These are phyloP conservation scores for Mesembryanthemum crystallinum DNA, from an alignment of 148 eudicot genomes.

Conservation along the genomic window DNA sequence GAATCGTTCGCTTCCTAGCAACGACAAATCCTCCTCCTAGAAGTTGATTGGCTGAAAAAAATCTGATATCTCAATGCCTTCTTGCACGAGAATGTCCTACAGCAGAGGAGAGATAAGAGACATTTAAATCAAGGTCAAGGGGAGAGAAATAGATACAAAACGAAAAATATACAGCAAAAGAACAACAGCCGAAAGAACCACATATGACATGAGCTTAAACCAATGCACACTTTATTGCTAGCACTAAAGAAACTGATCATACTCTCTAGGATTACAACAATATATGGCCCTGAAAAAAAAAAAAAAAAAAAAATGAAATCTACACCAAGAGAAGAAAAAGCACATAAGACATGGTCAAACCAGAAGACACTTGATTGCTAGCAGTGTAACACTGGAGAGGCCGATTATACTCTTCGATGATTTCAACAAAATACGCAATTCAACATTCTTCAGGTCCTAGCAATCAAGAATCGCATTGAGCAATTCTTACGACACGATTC, in stretches of 20 bases:
- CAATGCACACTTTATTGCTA: too few species aligned
- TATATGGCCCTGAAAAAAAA: too few species aligned
- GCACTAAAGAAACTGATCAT: too few species aligned
- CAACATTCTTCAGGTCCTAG: neutral
- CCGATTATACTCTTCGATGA: too few species aligned
- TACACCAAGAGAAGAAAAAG: too few species aligned
- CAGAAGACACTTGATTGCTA: too few species aligned
- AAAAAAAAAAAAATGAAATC: too few species aligned
- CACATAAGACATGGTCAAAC: too few species aligned
- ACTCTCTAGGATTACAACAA: too few species aligned
- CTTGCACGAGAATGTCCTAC: slow-evolving; percentile 7
- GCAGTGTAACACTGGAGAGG: too few species aligned
- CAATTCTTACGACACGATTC: too few species aligned
- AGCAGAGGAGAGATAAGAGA: neutral
- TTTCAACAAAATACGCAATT: too few species aligned
- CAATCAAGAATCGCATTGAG: neutral
- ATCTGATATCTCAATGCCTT: slow-evolving; percentile 2
- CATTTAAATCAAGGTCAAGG: neutral
- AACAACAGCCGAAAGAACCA: neutral
- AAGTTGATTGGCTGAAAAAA: slow-evolving; percentile 2
- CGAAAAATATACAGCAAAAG: neutral
- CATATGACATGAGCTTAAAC: neutral
- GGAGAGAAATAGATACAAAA: neutral
- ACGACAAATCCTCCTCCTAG: slow-evolving; percentile 13
- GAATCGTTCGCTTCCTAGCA: slow-evolving; percentile 19